Percentiles rank a stretch among this genome's conserved stretches.
Evolutionary conservation across 352 stramenopile genomes (phyloP).

Genomic region (Blastocystis sp.): DNA sequence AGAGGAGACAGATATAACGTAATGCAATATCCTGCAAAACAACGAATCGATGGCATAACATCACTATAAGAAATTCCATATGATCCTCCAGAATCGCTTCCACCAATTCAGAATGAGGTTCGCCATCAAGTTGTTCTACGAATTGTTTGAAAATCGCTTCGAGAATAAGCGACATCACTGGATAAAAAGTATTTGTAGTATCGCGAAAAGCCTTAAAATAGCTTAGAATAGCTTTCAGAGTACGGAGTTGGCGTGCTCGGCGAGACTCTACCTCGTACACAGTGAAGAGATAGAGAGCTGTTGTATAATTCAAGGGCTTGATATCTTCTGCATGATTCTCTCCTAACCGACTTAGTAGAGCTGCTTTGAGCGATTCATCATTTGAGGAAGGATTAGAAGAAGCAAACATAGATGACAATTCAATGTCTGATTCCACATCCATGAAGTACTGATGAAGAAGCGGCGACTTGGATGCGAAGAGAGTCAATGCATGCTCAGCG

Average conservation of each 20-base stretch:
- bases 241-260: not conserved
- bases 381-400: not conserved
- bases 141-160: slow-evolving; percentile 39
- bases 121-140: not conserved
- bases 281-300: slow-evolving; percentile 19
- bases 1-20: slow-evolving; percentile 18
- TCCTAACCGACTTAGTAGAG: slow-evolving; percentile 7
- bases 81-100: slow-evolving; percentile 46
- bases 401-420: slow-evolving; percentile 28
- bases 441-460: slow-evolving; percentile 19
- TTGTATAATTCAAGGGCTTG: not conserved
- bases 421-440: slow-evolving; percentile 55
- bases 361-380: not conserved
- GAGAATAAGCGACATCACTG: slow-evolving; percentile 25
- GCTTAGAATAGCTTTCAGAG: slow-evolving; percentile 32
- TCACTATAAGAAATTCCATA: slow-evolving; percentile 44
- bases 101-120: not conserved
- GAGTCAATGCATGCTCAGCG: not conserved
- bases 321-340: not conserved
- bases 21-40: slow-evolving; percentile 23
- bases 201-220: slow-evolving; percentile 27
- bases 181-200: not conserved
- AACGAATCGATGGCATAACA: slow-evolving; percentile 8
- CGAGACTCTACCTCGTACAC: slow-evolving; percentile 43
- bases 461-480: slow-evolving; percentile 48